A percentile compares a stretch with the other conserved stretches of the same genome.
These are phyloP conservation scores for Emericellopsis cladophorae DNA, from an alignment of 2,329 filamentous ascomycete genomes.

Conservation along the genomic window DNA sequence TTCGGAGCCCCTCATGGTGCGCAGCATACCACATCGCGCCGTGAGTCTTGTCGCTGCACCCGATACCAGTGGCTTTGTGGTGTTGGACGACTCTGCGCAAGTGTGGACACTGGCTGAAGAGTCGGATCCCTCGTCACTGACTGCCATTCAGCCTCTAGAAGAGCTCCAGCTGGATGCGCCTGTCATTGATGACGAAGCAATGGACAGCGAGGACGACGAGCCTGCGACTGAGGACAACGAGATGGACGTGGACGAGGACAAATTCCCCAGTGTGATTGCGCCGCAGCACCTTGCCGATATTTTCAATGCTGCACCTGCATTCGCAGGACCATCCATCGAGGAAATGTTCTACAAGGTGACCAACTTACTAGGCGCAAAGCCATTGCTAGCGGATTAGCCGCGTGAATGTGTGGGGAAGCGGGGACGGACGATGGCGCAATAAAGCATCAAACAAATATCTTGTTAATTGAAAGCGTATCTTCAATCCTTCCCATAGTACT, in stretches of 20 bases:
- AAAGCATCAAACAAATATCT: neutral
- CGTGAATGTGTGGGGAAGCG: slow-evolving; percentile 1
- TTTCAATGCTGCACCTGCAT: slow-evolving; percentile 57
- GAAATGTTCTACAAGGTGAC: slow-evolving; percentile 67
- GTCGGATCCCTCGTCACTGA: slow-evolving; percentile 37
- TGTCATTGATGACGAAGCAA: slow-evolving; percentile 10
- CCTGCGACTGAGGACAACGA: slow-evolving; percentile 27
- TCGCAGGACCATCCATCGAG: slow-evolving; percentile 58
- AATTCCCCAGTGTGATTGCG: slow-evolving; percentile 42
- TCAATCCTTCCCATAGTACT: neutral
- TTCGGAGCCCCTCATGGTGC: slow-evolving; percentile 44
- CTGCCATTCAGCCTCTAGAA: slow-evolving; percentile 40
- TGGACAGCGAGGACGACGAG: slow-evolving; percentile 26
- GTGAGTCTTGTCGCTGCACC: slow-evolving; percentile 54
- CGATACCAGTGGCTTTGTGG: slow-evolving; percentile 57
- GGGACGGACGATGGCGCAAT: slow-evolving; percentile 21
- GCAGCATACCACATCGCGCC: slow-evolving; percentile 43
- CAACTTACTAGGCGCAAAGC: slow-evolving; percentile 43
- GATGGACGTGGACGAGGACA: slow-evolving; percentile 25
- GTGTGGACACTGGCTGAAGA: slow-evolving; percentile 52
- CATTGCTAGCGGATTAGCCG: slow-evolving; percentile 15
- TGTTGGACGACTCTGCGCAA: slow-evolving; percentile 64
- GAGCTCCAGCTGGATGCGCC: slow-evolving; percentile 33
- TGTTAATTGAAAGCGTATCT: neutral
- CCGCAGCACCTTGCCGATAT: slow-evolving; percentile 56